These are phyloP conservation scores for Exophiala alcalophila DNA, from an alignment of 2,329 filamentous ascomycete genomes.

Conservation along the genomic window DNA sequence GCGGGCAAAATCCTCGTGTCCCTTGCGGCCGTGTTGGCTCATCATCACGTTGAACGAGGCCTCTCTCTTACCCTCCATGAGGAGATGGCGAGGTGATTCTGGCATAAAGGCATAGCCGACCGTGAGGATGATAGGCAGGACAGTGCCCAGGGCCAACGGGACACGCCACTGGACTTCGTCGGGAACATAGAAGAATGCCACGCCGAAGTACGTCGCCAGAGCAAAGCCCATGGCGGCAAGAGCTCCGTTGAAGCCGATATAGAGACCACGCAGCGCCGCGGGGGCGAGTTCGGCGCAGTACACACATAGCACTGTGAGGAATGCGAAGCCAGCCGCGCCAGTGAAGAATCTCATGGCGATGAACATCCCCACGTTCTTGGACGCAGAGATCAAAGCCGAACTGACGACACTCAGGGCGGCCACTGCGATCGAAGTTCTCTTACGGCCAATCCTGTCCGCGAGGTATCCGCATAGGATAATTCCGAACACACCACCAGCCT, in stretches of 20 bases:
- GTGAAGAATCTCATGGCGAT: conserved; percentile 41
- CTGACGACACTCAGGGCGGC: conserved; percentile 36
- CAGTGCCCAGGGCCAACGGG: conserved; percentile 5
- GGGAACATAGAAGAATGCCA: conserved; percentile 13
- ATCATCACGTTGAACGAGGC: conserved; percentile 24
- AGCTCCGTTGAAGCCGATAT: conserved; percentile 13
- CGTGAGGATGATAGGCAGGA: conserved; percentile 11
- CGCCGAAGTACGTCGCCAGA: conserved; percentile 16
- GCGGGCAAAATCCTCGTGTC: conserved; percentile 7
- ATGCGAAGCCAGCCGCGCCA: conserved; percentile 31
- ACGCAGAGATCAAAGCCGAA: conserved; percentile 37
- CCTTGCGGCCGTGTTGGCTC: conserved; percentile 21
- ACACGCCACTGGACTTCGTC: conserved; percentile 15
- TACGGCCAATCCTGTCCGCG: conserved; percentile 35
- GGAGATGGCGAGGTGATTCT: conserved; percentile 31
- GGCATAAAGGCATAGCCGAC: conserved; percentile 30
- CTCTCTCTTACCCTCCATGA: conserved; percentile 28
- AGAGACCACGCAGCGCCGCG: conserved; percentile 11
- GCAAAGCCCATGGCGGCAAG: conserved; percentile 12
- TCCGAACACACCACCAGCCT: conserved; percentile 40
- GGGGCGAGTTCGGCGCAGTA: conserved; percentile 15
- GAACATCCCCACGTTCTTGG: conserved; percentile 11
- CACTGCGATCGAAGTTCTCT: conserved; percentile 37
- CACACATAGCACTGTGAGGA: conserved; percentile 30
- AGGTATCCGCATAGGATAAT: neutral